phyloP scores from a whole-genome alignment of 2,329 filamentous ascomycete species.

The Biscogniauxia sp. region DNA sequence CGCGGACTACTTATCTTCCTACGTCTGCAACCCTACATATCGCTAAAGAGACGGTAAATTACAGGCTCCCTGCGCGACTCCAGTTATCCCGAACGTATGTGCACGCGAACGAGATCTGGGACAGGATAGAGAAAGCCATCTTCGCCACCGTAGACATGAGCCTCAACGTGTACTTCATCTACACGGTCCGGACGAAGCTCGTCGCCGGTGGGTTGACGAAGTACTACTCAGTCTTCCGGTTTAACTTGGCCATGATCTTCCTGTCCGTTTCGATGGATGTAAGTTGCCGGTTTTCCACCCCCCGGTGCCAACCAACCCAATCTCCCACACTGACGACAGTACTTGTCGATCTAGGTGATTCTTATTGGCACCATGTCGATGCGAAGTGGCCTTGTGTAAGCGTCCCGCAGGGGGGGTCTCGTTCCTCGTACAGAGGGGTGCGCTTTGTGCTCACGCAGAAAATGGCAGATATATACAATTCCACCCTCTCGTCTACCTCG shows the following conservation, averaged over 20 bases:
- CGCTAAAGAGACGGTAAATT: constrained; percentile 36
- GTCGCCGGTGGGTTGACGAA: constrained; percentile 42
- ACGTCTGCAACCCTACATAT: neutral
- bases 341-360: constrained; percentile 1
- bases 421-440: too few species aligned
- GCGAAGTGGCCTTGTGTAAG: neutral
- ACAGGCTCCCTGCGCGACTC: constrained; percentile 45
- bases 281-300: too few species aligned
- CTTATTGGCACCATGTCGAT: constrained; percentile 38
- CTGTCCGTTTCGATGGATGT: constrained; percentile 42
- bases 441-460: neutral
- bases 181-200: constrained; percentile 37
- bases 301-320: neutral
- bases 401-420: too few species aligned
- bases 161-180: constrained; percentile 44
- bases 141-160: constrained; percentile 40
- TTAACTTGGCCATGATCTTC: constrained; percentile 40
- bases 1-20: neutral
- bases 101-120: constrained; percentile 42
- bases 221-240: constrained; percentile 40
- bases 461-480: neutral
- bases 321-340: neutral
- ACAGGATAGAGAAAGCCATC: constrained; percentile 42
- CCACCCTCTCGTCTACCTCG: neutral
- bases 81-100: constrained; percentile 34